phyloP scores from a whole-genome alignment of 2,329 filamentous ascomycete genomes.

The Cryphonectria japonica region DNA sequence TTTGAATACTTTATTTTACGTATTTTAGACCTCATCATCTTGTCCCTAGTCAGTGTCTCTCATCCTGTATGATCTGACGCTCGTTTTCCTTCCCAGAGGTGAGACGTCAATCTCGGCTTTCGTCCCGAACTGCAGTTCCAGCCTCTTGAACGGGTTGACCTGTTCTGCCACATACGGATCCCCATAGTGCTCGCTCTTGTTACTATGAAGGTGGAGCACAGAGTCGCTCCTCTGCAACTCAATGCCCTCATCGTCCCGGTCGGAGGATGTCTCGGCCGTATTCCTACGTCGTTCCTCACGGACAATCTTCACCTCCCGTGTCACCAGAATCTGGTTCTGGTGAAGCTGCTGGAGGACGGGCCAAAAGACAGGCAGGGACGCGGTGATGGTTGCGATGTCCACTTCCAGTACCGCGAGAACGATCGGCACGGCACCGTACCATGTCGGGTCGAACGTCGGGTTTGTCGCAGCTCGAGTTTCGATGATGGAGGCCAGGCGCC shows the following conservation, averaged over 20 bases:
- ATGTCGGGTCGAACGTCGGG: slow-evolving; percentile 43
- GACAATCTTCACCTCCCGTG: slow-evolving; percentile 24
- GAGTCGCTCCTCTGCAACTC: slow-evolving; percentile 24
- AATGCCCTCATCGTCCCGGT: slow-evolving; percentile 23
- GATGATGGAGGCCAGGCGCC: slow-evolving; percentile 39
- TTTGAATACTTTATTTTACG: too few species aligned
- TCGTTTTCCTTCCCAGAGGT: not conserved
- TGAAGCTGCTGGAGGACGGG: slow-evolving; percentile 31
- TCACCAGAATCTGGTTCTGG: slow-evolving; percentile 22
- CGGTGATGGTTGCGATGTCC: slow-evolving; percentile 31
- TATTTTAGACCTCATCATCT: not conserved
- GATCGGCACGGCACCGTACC: slow-evolving; percentile 41
- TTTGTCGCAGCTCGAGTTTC: slow-evolving; percentile 37
- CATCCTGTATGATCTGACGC: not conserved
- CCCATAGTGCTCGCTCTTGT: slow-evolving; percentile 10
- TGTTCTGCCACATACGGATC: slow-evolving; percentile 24
- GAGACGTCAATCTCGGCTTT: slow-evolving; percentile 18
- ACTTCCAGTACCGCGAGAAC: slow-evolving; percentile 41
- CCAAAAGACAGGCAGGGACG: slow-evolving; percentile 24
- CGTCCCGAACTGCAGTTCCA: slow-evolving; percentile 16
- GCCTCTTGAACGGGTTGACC: slow-evolving; percentile 22
- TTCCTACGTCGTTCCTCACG: slow-evolving; percentile 21
- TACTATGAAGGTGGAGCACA: slow-evolving; percentile 5
- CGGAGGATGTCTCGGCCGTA: slow-evolving; percentile 9
- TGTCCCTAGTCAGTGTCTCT: not conserved